phyloP scores from a whole-genome alignment of 164 flowering plant species.

The Umbilicus rupestris region DNA sequence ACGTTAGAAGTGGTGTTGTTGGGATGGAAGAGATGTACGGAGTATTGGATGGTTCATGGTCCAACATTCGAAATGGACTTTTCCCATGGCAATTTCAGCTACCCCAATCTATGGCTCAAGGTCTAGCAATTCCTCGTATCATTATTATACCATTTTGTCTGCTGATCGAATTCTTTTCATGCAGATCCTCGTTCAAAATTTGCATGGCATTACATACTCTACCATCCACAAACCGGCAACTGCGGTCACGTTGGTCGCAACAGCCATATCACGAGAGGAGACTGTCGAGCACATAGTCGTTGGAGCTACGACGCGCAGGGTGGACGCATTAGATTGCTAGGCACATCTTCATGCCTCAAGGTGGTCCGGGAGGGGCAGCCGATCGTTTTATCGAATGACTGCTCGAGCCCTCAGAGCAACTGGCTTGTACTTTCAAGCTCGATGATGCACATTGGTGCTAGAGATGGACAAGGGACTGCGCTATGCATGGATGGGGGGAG shows the following conservation, averaged over 20 bases:
- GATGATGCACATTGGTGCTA: not conserved
- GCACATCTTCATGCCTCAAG: not conserved
- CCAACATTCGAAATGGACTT: not conserved
- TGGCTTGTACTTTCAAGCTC: not conserved
- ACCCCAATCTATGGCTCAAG: not conserved
- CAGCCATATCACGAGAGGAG: not conserved
- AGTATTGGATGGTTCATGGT: not conserved
- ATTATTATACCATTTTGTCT: too few species aligned
- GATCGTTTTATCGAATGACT: not conserved
- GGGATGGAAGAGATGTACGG: not conserved
- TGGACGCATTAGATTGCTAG: not conserved
- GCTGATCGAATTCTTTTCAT: not conserved
- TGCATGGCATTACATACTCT: slow-evolving; percentile 1
- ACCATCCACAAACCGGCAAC: slow-evolving; percentile 1
- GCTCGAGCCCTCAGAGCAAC: not conserved
- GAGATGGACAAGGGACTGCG: not conserved
- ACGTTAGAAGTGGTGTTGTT: not conserved
- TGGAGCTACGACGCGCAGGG: not conserved
- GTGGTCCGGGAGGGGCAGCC: not conserved
- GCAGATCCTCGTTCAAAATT: not conserved
- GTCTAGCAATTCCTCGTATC: not conserved
- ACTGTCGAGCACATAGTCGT: not conserved
- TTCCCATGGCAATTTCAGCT: not conserved
- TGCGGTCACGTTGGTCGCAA: not conserved
- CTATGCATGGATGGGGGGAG: not conserved